A percentile compares a stretch with the other conserved stretches of the same genome.
These are phyloP conservation scores for Epicoccum nigrum DNA, from an alignment of 2,329 filamentous ascomycete species.

Conservation along the genomic window DNA sequence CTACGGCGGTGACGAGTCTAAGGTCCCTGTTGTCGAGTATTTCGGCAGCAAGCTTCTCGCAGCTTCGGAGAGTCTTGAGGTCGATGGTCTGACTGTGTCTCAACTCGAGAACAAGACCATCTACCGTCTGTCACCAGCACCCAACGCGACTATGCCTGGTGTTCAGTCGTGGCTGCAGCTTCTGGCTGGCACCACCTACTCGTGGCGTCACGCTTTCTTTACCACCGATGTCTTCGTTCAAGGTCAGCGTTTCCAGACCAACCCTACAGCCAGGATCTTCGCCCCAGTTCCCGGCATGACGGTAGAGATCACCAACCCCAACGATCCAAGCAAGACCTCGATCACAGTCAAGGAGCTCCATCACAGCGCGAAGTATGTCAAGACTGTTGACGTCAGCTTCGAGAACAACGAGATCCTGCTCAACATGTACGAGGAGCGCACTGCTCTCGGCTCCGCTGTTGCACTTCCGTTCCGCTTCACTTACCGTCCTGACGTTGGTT, in stretches of 20 bases:
- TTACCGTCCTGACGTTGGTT: conserved; percentile 93
- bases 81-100: conserved; percentile 84
- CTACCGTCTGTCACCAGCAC: conserved; percentile 80
- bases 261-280: conserved; percentile 91
- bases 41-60: conserved; percentile 89
- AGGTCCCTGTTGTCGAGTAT: conserved; percentile 88
- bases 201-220: conserved; percentile 94
- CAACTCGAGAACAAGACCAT: conserved; percentile 80
- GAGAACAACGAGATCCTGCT: conserved; percentile 81
- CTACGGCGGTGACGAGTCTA: conserved; percentile 74
- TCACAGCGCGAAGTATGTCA: conserved; percentile 81
- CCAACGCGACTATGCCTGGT: conserved; percentile 76
- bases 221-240: conserved; percentile 93
- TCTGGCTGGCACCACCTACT: conserved; percentile 82
- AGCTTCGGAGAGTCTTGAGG: conserved; percentile 67
- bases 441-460: conserved; percentile 80
- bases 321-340: conserved; percentile 80
- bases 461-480: conserved; percentile 85
- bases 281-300: conserved; percentile 84
- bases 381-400: conserved; percentile 85
- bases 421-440: conserved; percentile 92
- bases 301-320: conserved; percentile 83
- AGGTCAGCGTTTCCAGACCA: conserved; percentile 95
- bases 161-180: conserved; percentile 85
- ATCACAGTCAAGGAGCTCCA: conserved; percentile 89